These are phyloP conservation scores for Erysiphe pulchra DNA, from an alignment of 2,329 filamentous ascomycete species.

Conservation along the genomic window DNA sequence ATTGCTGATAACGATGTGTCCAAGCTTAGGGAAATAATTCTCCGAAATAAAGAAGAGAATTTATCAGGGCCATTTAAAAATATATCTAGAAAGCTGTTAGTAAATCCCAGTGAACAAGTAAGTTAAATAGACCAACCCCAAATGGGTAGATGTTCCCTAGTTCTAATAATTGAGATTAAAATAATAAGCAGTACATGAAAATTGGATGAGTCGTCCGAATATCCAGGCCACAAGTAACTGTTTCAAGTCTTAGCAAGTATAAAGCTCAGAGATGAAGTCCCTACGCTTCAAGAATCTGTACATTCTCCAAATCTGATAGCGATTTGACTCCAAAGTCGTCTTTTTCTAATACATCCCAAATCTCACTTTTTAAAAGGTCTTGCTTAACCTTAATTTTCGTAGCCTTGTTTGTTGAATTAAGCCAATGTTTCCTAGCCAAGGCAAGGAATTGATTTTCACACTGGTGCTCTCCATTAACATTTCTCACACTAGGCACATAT, in stretches of 20 bases:
- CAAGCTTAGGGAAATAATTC: constrained; percentile 65
- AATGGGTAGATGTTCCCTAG: constrained; percentile 60
- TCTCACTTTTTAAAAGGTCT: constrained; percentile 59
- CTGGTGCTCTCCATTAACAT: neutral
- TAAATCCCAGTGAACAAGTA: neutral
- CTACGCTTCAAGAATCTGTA: constrained; percentile 70
- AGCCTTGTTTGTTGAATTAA: constrained; percentile 36
- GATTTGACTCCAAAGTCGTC: constrained; percentile 55
- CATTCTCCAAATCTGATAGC: constrained; percentile 60
- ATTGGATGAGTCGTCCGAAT: constrained; percentile 69
- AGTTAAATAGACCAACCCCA: constrained; percentile 35
- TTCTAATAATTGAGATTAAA: constrained; percentile 67
- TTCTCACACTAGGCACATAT: neutral
- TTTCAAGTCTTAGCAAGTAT: constrained; percentile 11
- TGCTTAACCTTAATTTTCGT: constrained; percentile 46
- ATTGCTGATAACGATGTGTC: constrained; percentile 38
- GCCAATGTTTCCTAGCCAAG: constrained; percentile 67
- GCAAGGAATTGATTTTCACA: constrained; percentile 38
- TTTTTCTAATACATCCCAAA: constrained; percentile 74
- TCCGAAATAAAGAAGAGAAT: constrained; percentile 74
- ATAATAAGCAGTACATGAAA: constrained; percentile 74
- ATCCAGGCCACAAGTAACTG: constrained; percentile 87
- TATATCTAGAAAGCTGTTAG: constrained; percentile 24
- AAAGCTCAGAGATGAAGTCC: constrained; percentile 3
- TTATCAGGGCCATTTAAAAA: constrained; percentile 56